Evolutionary conservation across 305 asterid species (phyloP).

Genomic region (Fraxinus greggii): DNA sequence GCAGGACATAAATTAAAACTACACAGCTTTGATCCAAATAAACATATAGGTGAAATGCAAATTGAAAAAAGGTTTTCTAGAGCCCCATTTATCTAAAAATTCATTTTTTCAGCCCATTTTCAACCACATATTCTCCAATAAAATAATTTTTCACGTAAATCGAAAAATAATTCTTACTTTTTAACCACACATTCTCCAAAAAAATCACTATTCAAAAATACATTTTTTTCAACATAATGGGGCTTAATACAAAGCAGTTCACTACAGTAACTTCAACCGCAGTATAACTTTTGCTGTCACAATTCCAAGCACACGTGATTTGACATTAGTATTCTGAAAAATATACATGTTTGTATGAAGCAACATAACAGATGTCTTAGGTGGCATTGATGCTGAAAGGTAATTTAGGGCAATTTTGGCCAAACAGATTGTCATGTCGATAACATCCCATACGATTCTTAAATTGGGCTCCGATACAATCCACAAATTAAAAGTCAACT

Average conservation of each 20-base stretch:
- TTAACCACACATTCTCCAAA: no score
- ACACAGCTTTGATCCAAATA: not conserved
- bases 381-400: not conserved
- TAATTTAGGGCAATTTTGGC: not conserved
- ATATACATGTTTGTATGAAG: not conserved
- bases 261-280: not conserved
- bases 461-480: not conserved
- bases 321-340: not conserved
- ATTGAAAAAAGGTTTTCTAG: not conserved
- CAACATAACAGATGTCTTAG: not conserved
- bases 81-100: no score
- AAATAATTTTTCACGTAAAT: no score
- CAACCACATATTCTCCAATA: no score
- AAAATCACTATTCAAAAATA: no score
- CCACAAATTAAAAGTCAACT: not conserved
- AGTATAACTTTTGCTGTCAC: not conserved
- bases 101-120: no score
- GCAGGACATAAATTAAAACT: not conserved
- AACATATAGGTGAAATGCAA: not conserved
- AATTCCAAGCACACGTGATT: not conserved
- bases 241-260: not conserved
- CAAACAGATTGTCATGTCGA: not conserved
- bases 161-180: no score
- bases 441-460: not conserved
- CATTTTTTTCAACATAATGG: no score